Percentiles rank a stretch among this genome's conserved stretches.
These are phyloP conservation scores for Lentinula guzmanii DNA, from an alignment of 768 basidiomycete genomes.

Conservation along the genomic window DNA sequence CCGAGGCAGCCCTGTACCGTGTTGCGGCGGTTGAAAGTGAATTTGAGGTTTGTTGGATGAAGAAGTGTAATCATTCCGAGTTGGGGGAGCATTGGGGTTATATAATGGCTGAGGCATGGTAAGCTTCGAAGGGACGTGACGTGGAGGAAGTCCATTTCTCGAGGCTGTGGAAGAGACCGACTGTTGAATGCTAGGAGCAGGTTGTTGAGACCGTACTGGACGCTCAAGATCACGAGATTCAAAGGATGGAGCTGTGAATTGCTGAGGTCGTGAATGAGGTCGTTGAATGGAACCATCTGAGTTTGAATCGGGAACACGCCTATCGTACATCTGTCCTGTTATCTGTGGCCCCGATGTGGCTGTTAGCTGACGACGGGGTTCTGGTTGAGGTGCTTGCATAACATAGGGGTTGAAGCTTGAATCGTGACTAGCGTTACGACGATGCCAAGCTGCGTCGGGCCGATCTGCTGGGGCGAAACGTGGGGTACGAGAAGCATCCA, in stretches of 20 bases:
- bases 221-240: neutral
- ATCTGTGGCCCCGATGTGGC: neutral
- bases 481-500: neutral
- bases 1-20: neutral
- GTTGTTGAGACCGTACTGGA: neutral
- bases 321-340: neutral
- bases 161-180: constrained; percentile 6
- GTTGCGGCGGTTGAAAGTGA: constrained; percentile 8
- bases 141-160: constrained; percentile 14
- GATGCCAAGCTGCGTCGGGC: neutral
- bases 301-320: neutral
- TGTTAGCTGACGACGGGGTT: neutral
- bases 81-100: constrained; percentile 13
- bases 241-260: neutral
- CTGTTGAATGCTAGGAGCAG: constrained; percentile 5
- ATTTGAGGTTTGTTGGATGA: constrained; percentile 11
- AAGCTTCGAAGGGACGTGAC: constrained; percentile 54
- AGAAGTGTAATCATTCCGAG: constrained; percentile 10
- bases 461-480: neutral
- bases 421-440: neutral
- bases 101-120: constrained; percentile 69
- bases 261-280: neutral
- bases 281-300: neutral
- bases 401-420: neutral
- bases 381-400: neutral